A percentile compares a stretch with the other conserved stretches of the same genome.
These are phyloP conservation scores for Camillea tinctor DNA, from an alignment of 2,329 filamentous ascomycete species.

Conservation along the genomic window DNA sequence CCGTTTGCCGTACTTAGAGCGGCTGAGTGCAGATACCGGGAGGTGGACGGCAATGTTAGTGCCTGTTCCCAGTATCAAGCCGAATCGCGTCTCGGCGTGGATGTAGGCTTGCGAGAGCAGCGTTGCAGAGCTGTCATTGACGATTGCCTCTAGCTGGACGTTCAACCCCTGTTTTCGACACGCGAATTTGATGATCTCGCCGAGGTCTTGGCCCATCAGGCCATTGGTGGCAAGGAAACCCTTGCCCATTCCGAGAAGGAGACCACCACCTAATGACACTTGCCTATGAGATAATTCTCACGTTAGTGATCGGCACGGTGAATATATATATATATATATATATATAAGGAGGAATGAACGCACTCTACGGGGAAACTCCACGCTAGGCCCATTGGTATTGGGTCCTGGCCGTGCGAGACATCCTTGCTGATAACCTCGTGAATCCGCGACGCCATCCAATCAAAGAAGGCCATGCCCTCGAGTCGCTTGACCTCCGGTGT, in stretches of 20 bases:
- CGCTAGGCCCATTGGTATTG: slow-evolving; percentile 59
- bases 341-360: slow-evolving; percentile 29
- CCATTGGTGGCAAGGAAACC: slow-evolving; percentile 60
- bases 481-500: slow-evolving; percentile 54
- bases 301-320: slow-evolving; percentile 22
- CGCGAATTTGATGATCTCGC: slow-evolving; percentile 54
- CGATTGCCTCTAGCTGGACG: slow-evolving; percentile 58
- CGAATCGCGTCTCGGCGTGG: slow-evolving; percentile 58
- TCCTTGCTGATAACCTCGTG: slow-evolving; percentile 52
- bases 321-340: neutral
- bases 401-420: slow-evolving; percentile 38
- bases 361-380: slow-evolving; percentile 73
- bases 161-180: slow-evolving; percentile 51
- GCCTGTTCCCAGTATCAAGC: slow-evolving; percentile 66
- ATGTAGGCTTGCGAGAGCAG: slow-evolving; percentile 63
- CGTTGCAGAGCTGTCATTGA: slow-evolving; percentile 68
- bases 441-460: slow-evolving; percentile 66
- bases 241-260: slow-evolving; percentile 64
- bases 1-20: slow-evolving; percentile 55
- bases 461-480: slow-evolving; percentile 60
- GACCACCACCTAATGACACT: slow-evolving; percentile 60
- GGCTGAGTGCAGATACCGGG: slow-evolving; percentile 55
- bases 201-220: slow-evolving; percentile 58
- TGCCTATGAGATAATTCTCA: slow-evolving; percentile 45
- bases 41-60: slow-evolving; percentile 66